Evolutionary conservation across 169 alveolate genomes (phyloP).

Genomic region (Cystoisospora suis): DNA sequence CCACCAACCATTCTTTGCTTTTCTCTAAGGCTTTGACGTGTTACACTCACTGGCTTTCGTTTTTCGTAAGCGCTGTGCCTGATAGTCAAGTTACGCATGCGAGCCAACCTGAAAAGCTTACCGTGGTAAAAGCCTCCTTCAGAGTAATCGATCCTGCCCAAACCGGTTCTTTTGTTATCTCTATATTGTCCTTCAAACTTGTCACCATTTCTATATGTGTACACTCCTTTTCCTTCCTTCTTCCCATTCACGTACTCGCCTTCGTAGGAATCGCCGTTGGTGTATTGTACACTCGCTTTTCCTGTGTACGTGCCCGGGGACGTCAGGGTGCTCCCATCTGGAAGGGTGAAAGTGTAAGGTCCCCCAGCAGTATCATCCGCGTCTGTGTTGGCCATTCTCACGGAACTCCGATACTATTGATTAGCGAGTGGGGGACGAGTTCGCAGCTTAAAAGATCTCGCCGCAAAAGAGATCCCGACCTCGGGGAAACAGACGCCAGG

Average conservation of each 20-base stretch:
- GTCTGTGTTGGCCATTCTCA: neutral
- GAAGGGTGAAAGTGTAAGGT: neutral
- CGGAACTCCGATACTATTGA: too few species aligned
- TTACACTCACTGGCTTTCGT: neutral
- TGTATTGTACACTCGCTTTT: slow-evolving; percentile 63
- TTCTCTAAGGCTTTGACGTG: neutral
- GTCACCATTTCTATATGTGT: slow-evolving; percentile 89
- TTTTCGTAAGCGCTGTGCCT: neutral
- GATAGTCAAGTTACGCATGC: neutral
- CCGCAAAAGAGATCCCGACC: too few species aligned
- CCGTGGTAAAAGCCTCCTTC: slow-evolving; percentile 73
- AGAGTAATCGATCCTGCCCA: slow-evolving; percentile 81
- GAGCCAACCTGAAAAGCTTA: neutral
- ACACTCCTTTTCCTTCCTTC: slow-evolving; percentile 90
- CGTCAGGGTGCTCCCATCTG: slow-evolving; percentile 4
- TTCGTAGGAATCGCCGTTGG: slow-evolving; percentile 85
- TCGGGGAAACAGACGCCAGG: too few species aligned
- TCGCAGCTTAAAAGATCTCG: too few species aligned
- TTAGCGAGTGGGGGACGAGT: too few species aligned
- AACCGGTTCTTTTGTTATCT: slow-evolving; percentile 88
- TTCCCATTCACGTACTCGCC: slow-evolving; percentile 90
- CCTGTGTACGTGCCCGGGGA: neutral
- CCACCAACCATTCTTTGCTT: too few species aligned
- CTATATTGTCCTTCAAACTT: slow-evolving; percentile 91
- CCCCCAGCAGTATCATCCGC: neutral